Conservation (phyloP, 768 basidiomycete species). For the Chiua virens region DNA sequence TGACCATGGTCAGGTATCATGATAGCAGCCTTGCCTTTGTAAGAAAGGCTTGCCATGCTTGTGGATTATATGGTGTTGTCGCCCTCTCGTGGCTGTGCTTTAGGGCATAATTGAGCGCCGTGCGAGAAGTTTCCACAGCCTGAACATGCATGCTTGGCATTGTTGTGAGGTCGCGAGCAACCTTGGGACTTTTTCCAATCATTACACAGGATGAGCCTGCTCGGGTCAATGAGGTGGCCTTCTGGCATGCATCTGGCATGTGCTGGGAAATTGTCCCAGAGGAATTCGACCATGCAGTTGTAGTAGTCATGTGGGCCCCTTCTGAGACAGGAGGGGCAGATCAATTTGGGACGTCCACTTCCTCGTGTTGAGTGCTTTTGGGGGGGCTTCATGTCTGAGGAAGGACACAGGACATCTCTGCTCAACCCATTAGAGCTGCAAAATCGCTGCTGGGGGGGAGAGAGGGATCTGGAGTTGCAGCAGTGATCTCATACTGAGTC, state of each 20-base stretch:
- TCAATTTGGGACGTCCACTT: too few species aligned
- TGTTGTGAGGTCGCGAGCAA: neutral
- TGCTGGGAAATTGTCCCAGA: neutral
- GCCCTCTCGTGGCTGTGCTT: neutral
- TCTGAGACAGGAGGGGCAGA: neutral
- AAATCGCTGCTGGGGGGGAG: too few species aligned
- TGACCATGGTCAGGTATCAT: neutral
- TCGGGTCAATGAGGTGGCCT: neutral
- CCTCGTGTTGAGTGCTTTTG: too few species aligned
- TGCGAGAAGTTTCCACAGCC: neutral
- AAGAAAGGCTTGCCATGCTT: neutral
- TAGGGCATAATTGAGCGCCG: neutral
- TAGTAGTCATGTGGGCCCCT: neutral
- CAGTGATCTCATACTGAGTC: too few species aligned
- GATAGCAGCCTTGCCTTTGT: fast-evolving
- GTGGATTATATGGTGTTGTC: neutral
- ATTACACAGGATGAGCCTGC: neutral
- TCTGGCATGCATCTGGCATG: neutral
- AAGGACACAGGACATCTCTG: too few species aligned
- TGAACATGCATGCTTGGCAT: neutral
- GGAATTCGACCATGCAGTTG: neutral
- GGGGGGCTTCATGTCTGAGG: too few species aligned
- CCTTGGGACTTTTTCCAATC: neutral
- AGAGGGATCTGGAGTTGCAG: too few species aligned
- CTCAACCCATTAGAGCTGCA: too few species aligned